Base-by-base conservation (phyloP, 805 yeast genomes). In the Cyberlindnera mrakii region DNA sequence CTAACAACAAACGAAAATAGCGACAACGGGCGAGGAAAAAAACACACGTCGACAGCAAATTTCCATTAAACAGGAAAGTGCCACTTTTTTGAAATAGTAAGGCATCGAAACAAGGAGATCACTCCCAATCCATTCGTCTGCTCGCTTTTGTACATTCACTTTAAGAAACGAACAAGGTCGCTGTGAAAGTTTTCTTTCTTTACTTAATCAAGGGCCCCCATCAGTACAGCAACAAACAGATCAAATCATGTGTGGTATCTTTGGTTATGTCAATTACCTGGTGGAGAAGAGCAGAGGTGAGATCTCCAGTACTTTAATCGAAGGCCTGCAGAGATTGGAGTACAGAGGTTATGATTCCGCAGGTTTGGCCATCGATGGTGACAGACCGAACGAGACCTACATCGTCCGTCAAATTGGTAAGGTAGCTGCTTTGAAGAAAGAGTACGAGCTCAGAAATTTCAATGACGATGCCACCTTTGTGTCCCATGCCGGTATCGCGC, bases 281-380 rank as follows among this genome's bases (percentile, higher is more conserved):
- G 96, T 88, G 46, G 96, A 89, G 55, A 86, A 80, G 64, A 74
- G 89, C 42, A 77, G 98, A 67, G 97, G 96, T 39, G 96, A 91
- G 58, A 89, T 93, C 65, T 74, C 91, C 50, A 87, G 83, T 64
- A 88, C 89, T 46, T 76, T 93, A 52, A 75, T 91, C 40, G 96
- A 89, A 57, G 96, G 96, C 50, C 72, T 83, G 46, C 80, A 77
- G 58, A 81, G 95, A 60, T 76, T 93, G 58, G 99, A 93, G 67
- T 93, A 93, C 70, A 84, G 99, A 68, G 99, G 99, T 36, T 93
- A 93, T 59, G 99, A 93, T 67, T 90, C 98, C 17, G 84, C 97
- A 19, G 99, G 99, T 60, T 73, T 93, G 47, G 96, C 98, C 51
- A 77, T 93, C 51, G 97, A 90, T 66, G 96, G 96, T 47, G 95